A percentile compares a stretch with the other conserved stretches of the same genome.
Conservation (phyloP, 257 asterid genomes). For the Solanum piurae region DNA sequence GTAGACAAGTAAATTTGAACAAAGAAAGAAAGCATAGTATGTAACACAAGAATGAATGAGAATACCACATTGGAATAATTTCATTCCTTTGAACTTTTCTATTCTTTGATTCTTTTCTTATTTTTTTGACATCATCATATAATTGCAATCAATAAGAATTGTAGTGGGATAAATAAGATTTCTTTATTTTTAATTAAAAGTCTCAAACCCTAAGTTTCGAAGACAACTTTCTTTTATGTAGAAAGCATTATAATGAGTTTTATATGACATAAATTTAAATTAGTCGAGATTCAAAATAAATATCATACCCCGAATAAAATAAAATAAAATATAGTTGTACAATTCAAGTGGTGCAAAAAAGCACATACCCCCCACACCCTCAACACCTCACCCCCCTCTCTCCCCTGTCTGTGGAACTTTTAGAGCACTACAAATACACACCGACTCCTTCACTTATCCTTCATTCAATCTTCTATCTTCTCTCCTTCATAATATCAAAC, state of each 20-base stretch:
- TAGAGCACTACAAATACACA: constrained; percentile 59
- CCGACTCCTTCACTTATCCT: constrained; percentile 44
- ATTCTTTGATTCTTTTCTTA: not conserved
- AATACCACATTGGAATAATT: not conserved
- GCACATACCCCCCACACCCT: not conserved
- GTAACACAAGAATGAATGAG: not conserved
- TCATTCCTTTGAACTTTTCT: not conserved
- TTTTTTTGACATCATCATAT: not conserved
- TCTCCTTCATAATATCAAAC: not conserved
- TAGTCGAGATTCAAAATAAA: not conserved
- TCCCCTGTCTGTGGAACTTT: constrained; percentile 21
- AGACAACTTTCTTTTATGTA: no score
- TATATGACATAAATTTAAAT: fast-evolving
- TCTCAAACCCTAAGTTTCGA: fast-evolving
- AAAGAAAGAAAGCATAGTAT: not conserved
- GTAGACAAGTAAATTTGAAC: not conserved
- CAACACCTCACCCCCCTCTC: not conserved
- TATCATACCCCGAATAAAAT: not conserved
- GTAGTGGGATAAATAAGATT: no score
- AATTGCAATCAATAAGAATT: fast-evolving
- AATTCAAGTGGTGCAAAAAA: constrained; percentile 53
- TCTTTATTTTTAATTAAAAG: not conserved
- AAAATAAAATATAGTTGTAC: not conserved
- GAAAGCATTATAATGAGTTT: not conserved
- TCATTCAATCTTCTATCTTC: constrained; percentile 31